Evolutionary conservation across 352 stramenopile species (phyloP).

Genomic region (Globisporangium acanthophoron): DNA sequence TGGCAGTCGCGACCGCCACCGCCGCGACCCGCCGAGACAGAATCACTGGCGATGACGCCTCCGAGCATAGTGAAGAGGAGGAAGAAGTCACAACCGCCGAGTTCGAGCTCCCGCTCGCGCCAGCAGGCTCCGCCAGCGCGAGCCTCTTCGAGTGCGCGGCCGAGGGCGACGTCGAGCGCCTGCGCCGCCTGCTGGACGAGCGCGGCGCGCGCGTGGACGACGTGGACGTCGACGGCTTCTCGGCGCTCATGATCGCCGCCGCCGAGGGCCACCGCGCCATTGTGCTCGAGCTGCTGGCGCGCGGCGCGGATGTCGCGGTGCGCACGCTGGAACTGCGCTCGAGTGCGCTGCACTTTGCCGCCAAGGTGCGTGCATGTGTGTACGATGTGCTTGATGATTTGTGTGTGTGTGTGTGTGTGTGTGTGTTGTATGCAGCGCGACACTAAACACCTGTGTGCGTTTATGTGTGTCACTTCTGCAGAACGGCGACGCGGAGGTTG

Average conservation of each 20-base stretch:
- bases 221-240: constrained; percentile 82
- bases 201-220: constrained; percentile 54
- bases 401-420: neutral
- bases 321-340: constrained; percentile 72
- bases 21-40: neutral
- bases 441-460: neutral
- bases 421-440: neutral
- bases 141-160: constrained; percentile 70
- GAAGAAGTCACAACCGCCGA: constrained; percentile 55
- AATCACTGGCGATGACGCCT: neutral
- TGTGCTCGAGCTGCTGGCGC: constrained; percentile 46
- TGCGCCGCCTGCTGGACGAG: constrained; percentile 58
- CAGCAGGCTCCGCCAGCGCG: constrained; percentile 41
- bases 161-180: constrained; percentile 57
- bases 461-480: constrained; percentile 11
- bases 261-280: constrained; percentile 63
- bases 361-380: constrained; percentile 35
- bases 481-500: constrained; percentile 60
- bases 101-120: constrained; percentile 56
- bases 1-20: constrained; percentile 25
- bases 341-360: constrained; percentile 73
- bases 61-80: constrained; percentile 20
- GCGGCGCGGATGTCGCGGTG: constrained; percentile 52
- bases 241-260: constrained; percentile 76
- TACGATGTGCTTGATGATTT: neutral